Evolutionary conservation across 768 basidiomycete genomes (phyloP), one percentile per base, ranked within the genome.

Genomic region (Fistulinella prunicolor): DNA sequence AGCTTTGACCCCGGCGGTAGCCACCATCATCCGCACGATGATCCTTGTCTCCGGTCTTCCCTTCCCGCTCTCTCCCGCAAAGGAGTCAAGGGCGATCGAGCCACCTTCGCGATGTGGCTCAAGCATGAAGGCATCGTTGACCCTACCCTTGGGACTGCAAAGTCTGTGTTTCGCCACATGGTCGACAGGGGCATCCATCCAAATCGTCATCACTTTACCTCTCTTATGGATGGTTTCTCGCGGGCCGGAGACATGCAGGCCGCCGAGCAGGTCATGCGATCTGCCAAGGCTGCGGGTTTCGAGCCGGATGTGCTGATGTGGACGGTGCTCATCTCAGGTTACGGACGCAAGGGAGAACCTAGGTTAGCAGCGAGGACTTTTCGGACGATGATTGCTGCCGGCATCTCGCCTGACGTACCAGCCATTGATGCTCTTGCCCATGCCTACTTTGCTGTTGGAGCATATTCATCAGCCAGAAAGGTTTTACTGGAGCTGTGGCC

Each of bases 161-260:
- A 76, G 44, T 70, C 72, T 10, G 64, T 82, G 32, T 83, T 89
- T 54, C 71, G 76, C 19, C 62, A 70, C 17, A 77, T 92, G 72
- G 62, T 88, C 43, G 70, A 73, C 41, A 80, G 80, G 47, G 90
- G 90, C 9, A 73, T 94, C 46, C 79, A 78, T 40, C 83, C 88
- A 9, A 86, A 81, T 57, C 73, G 73, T 46, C 80, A 87, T 60
- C 91, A 94, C 65, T 85, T 82, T 56, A 72, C 74, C 24, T 82
- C 87, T 44, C 69, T 94, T 49, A 83, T 94, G 76, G 82, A 88
- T 55, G 87, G 86, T n/a, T 84, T 83, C 56, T 67, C 75, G 16
- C 71, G 67, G 3, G 64, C 66, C 1, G 87, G 86, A n/a, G 74
- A 90, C 63, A 69, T 85, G 52, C 58, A 65, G 13, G 72, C 71